These are phyloP conservation scores for Pisolithus tinctorius DNA, from an alignment of 768 basidiomycete species.

Conservation along the genomic window DNA sequence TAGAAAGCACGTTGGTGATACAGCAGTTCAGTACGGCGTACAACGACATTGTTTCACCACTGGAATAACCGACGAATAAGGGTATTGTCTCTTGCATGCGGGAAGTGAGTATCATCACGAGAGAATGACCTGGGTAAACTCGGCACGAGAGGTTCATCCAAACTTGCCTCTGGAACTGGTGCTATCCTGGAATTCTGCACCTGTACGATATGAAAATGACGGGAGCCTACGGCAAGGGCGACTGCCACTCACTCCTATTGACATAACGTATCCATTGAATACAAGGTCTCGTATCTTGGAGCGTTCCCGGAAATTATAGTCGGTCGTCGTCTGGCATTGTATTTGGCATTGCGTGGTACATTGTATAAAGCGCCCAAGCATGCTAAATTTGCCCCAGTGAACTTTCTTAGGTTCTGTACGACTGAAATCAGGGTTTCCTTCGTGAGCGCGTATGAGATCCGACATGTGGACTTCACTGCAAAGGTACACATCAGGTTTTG, in stretches of 20 bases:
- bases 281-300: constrained; percentile 49
- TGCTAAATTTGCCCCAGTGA: constrained; percentile 95
- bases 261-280: constrained; percentile 56
- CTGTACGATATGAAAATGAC: constrained; percentile 27
- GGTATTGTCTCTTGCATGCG: constrained; percentile 34
- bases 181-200: constrained; percentile 63
- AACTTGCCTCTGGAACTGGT: constrained; percentile 37
- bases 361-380: constrained; percentile 82
- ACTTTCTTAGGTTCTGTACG: constrained; percentile 62
- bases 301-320: constrained; percentile 60
- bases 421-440: constrained; percentile 72
- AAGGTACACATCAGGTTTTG: constrained; percentile 7
- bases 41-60: constrained; percentile 22
- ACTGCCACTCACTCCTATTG: constrained; percentile 46
- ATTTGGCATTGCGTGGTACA: constrained; percentile 74
- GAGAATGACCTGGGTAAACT: constrained; percentile 25
- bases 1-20: constrained; percentile 20
- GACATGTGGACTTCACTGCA: constrained; percentile 87
- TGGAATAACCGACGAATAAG: constrained; percentile 48
- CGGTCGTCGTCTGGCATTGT: constrained; percentile 53
- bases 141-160: constrained; percentile 35
- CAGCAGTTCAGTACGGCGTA: constrained; percentile 18
- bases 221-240: background rate
- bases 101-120: constrained; percentile 25
- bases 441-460: constrained; percentile 82